These are phyloP conservation scores for Colletotrichum sp. DNA, from an alignment of 2,329 filamentous ascomycete genomes.

Conservation along the genomic window DNA sequence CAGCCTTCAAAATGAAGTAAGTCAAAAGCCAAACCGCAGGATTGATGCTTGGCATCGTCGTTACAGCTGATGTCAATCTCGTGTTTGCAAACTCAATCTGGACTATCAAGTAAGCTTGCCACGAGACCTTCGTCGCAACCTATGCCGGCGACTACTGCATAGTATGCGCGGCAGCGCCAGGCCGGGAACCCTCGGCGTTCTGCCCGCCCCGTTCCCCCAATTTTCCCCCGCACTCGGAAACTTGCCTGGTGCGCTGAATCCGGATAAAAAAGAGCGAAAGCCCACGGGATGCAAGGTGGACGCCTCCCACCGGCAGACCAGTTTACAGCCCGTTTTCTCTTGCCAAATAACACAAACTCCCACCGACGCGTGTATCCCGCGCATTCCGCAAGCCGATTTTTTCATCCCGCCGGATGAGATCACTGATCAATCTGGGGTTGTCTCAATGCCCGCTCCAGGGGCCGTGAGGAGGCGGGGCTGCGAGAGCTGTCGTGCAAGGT, in stretches of 20 bases:
- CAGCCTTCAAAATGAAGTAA: background rate
- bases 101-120: background rate
- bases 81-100: background rate
- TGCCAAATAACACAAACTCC: background rate
- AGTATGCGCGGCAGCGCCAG: background rate
- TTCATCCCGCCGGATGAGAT: background rate
- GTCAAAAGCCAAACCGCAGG: background rate
- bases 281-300: background rate
- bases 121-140: background rate
- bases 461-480: background rate
- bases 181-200: background rate
- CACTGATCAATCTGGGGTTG: background rate
- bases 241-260: background rate
- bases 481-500: constrained; percentile 6
- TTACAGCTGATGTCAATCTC: background rate
- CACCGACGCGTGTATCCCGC: background rate
- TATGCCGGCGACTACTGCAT: background rate
- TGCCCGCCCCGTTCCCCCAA: background rate
- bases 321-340: background rate
- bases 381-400: background rate
- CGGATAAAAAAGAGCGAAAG: constrained; percentile 1
- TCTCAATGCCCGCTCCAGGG: background rate
- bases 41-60: background rate
- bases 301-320: background rate
- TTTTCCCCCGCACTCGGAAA: background rate